phyloP scores from a whole-genome alignment of 2,329 filamentous ascomycete genomes.

The Aspergillus sp. region DNA sequence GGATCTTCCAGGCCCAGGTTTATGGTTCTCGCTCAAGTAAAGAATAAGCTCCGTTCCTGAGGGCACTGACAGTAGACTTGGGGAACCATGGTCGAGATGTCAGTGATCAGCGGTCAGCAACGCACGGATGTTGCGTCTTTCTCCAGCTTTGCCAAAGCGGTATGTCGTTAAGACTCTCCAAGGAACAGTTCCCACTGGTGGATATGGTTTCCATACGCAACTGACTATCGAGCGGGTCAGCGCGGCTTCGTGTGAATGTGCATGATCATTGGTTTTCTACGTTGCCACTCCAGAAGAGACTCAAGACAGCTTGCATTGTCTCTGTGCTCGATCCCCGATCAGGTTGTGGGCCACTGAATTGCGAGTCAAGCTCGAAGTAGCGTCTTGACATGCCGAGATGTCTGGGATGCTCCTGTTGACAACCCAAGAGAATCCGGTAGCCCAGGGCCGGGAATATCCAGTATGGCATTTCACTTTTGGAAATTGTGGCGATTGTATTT shows the following conservation, averaged over 20 bases:
- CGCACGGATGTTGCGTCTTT: neutral
- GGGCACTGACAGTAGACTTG: neutral
- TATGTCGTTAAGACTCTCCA: slow-evolving; percentile 3
- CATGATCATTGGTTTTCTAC: neutral
- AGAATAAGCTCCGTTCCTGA: neutral
- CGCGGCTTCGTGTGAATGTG: neutral
- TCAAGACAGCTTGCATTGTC: neutral
- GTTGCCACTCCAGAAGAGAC: neutral
- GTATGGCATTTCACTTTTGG: neutral
- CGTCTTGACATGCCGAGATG: neutral
- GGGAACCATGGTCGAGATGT: neutral
- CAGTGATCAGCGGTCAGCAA: slow-evolving; percentile 1
- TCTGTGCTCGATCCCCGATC: neutral
- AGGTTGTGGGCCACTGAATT: neutral
- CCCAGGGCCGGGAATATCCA: neutral
- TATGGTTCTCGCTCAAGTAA: neutral
- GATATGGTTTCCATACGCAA: slow-evolving; percentile 1
- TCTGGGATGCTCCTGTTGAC: neutral
- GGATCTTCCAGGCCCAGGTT: neutral
- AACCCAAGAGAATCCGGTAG: neutral
- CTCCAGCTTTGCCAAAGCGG: slow-evolving; percentile 4
- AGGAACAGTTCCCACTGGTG: slow-evolving; percentile 18
- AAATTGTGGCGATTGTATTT: neutral
- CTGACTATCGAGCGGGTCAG: neutral
- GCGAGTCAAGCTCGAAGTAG: neutral